Conservation (phyloP, 1,139 yeast species). For the Debaryomyces udenii region DNA sequence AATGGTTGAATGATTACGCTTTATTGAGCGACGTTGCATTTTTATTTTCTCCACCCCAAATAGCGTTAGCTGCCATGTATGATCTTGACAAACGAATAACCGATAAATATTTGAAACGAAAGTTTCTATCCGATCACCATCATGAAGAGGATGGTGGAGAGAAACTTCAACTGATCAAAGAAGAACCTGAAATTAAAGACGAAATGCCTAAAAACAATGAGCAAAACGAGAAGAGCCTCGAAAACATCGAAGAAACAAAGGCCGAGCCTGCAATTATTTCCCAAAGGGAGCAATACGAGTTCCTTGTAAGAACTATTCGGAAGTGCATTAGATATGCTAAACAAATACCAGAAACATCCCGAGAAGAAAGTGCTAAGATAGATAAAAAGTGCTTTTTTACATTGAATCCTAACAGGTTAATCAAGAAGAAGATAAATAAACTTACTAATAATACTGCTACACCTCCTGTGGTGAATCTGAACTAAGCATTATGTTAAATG, state of each 20-base stretch:
- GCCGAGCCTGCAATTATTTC: slow-evolving; percentile 7
- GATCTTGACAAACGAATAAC: slow-evolving; percentile 65
- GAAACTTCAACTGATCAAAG: slow-evolving; percentile 18
- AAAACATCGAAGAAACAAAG: slow-evolving; percentile 11
- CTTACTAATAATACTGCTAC: slow-evolving; percentile 12
- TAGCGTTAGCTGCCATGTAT: slow-evolving; percentile 84
- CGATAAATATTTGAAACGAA: slow-evolving; percentile 63
- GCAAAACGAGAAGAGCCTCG: slow-evolving; percentile 10
- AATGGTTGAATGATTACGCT: slow-evolving; percentile 61
- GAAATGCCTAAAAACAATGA: slow-evolving; percentile 11
- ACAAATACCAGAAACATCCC: slow-evolving; percentile 46
- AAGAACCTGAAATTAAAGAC: slow-evolving; percentile 14
- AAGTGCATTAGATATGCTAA: slow-evolving; percentile 54
- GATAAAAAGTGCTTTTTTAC: slow-evolving; percentile 67
- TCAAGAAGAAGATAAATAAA: slow-evolving; percentile 44
- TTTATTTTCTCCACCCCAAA: slow-evolving; percentile 89
- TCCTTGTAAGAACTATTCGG: slow-evolving; percentile 46
- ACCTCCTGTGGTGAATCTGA: slow-evolving; percentile 2
- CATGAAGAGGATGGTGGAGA: slow-evolving; percentile 14
- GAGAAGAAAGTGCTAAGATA: slow-evolving; percentile 63
- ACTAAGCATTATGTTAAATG: not conserved
- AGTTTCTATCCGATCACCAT: slow-evolving; percentile 39
- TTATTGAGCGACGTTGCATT: slow-evolving; percentile 76
- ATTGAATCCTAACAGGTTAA: slow-evolving; percentile 56
- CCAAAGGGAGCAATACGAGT: slow-evolving; percentile 39